Conservation (phyloP, 192 early-diverging fungal species). For the Entophlyctis helioformis region DNA sequence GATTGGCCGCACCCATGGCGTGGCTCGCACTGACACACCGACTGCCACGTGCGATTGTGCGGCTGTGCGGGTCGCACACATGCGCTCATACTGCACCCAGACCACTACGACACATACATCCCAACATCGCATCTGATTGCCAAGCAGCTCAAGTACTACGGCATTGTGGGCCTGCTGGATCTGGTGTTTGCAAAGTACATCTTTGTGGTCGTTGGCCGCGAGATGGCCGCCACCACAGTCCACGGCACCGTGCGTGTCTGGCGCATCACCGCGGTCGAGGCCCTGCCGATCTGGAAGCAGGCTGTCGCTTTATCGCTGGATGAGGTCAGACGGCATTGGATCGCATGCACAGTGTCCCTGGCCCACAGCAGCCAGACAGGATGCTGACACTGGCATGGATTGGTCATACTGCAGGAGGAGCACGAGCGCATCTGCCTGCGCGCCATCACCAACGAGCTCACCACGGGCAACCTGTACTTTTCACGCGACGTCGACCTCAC, state of each 20-base stretch:
- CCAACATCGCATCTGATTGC: background rate
- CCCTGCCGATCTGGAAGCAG: background rate
- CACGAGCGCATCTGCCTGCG: slow-evolving; percentile 3
- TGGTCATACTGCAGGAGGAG: too few relatives aligned
- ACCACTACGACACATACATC: slow-evolving; percentile 1
- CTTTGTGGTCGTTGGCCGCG: background rate
- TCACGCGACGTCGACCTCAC: slow-evolving; percentile 10
- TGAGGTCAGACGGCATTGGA: too few relatives aligned
- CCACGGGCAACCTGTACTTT: slow-evolving; percentile 9
- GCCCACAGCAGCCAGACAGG: too few relatives aligned
- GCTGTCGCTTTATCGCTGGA: too few relatives aligned
- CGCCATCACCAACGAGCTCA: slow-evolving; percentile 1
- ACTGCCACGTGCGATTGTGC: too few relatives aligned
- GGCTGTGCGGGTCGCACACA: too few relatives aligned
- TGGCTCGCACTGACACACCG: too few relatives aligned
- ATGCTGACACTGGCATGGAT: too few relatives aligned
- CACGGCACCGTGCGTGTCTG: slow-evolving; percentile 5
- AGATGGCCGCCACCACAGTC: slow-evolving; percentile 4
- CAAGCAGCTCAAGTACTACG: background rate
- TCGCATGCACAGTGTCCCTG: too few relatives aligned
- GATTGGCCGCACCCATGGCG: too few relatives aligned
- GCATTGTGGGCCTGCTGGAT: slow-evolving; percentile 10
- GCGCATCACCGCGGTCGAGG: slow-evolving; percentile 3
- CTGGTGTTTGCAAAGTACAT: slow-evolving; percentile 7
- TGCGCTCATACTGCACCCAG: too few relatives aligned